Conservation (phyloP, 441 rosid species). For the Gossypium lobatum region DNA sequence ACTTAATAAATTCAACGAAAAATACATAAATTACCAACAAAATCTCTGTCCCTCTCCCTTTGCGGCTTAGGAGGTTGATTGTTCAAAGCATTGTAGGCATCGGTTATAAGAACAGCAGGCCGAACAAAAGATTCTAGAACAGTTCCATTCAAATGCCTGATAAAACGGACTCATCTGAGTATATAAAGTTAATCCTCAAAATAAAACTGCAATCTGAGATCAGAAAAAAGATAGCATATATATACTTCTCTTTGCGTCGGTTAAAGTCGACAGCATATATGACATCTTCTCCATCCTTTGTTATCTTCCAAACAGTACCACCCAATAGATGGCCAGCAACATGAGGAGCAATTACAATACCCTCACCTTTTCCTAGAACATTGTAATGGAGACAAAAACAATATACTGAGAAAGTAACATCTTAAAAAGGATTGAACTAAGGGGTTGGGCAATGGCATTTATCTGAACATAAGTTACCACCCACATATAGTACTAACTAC, state of each 20-base stretch:
- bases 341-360: constrained; percentile 91
- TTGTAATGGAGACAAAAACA: constrained; percentile 8
- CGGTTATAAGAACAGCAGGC: constrained; percentile 91
- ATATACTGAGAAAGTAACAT: constrained; percentile 1
- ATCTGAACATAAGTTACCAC: neutral
- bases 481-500: neutral
- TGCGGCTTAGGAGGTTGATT: constrained; percentile 72
- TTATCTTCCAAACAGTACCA: constrained; percentile 92
- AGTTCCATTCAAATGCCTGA: constrained; percentile 97
- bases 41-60: constrained; percentile 83
- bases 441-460: neutral
- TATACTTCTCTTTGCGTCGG: constrained; percentile 89
- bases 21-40: constrained; percentile 48
- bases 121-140: constrained; percentile 81
- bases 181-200: neutral
- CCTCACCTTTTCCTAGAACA: constrained; percentile 80
- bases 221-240: constrained; percentile 12
- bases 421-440: neutral
- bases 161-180: constrained; percentile 19
- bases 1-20: constrained; percentile 1
- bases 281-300: constrained; percentile 96
- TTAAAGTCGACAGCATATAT: constrained; percentile 95
- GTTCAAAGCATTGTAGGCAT: constrained; percentile 83
- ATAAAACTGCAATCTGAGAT: constrained; percentile 8
- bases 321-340: constrained; percentile 95